Evolutionary conservation across 2,329 filamentous ascomycete genomes (phyloP).

Genomic region (Dothideomycetidae sp.): DNA sequence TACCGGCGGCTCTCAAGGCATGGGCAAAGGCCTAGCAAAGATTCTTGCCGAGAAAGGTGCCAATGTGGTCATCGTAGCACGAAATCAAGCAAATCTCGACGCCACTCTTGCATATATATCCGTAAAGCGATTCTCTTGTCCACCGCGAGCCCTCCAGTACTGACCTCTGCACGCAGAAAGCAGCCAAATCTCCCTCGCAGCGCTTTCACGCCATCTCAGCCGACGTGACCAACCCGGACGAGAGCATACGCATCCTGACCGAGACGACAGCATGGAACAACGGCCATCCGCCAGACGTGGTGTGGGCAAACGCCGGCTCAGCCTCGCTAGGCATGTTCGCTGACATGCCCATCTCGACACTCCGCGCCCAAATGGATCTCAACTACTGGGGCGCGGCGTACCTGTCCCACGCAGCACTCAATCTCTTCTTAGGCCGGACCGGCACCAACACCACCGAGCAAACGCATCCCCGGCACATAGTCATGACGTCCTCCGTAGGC

Average conservation of each 20-base stretch:
- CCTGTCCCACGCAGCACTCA: conserved; percentile 67
- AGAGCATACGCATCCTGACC: conserved; percentile 54
- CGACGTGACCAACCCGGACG: conserved; percentile 58
- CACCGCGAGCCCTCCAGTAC: conserved; percentile 9
- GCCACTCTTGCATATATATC: conserved; percentile 48
- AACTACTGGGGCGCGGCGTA: conserved; percentile 83
- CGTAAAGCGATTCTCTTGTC: background rate
- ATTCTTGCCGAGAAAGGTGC: conserved; percentile 72
- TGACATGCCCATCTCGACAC: conserved; percentile 51
- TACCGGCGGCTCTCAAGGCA: conserved; percentile 84
- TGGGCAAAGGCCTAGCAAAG: conserved; percentile 64
- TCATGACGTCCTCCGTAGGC: conserved; percentile 70
- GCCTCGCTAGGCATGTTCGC: conserved; percentile 63
- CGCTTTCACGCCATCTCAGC: conserved; percentile 73
- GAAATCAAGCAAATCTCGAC: conserved; percentile 61
- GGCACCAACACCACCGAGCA: conserved; percentile 29
- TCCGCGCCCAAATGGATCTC: conserved; percentile 73
- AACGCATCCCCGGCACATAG: conserved; percentile 54
- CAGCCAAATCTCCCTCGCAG: conserved; percentile 48
- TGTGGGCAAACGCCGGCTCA: conserved; percentile 79
- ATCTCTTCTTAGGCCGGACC: conserved; percentile 50
- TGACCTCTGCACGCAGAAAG: conserved; percentile 45
- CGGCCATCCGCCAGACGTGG: conserved; percentile 58
- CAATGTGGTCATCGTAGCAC: conserved; percentile 71
- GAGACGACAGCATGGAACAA: conserved; percentile 70